Percentiles rank a stretch among this genome's conserved stretches.
phyloP scores from a whole-genome alignment of 2,329 filamentous ascomycete species.

The Plectosphaerella sp. region DNA sequence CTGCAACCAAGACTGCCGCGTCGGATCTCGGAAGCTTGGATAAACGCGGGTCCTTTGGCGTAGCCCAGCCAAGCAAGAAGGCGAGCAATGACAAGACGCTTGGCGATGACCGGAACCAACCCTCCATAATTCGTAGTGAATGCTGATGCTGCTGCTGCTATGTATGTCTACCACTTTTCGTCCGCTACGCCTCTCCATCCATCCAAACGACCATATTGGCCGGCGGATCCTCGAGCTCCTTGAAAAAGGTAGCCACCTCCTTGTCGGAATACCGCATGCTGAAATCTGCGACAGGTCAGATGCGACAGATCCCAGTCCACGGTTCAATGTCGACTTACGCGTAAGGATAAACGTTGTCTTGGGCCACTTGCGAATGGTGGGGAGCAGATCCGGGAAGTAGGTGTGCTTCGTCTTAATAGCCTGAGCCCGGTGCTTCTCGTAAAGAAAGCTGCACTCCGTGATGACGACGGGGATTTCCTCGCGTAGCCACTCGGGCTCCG shows the following conservation, averaged over 20 bases:
- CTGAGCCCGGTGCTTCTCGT: constrained; percentile 35
- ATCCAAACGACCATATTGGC: constrained; percentile 43
- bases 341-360: constrained; percentile 39
- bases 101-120: too few species aligned
- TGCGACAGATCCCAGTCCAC: too few species aligned
- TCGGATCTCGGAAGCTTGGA: too few species aligned
- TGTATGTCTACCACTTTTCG: too few species aligned
- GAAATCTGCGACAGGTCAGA: constrained; percentile 23
- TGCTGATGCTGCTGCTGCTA: too few species aligned
- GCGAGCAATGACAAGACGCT: too few species aligned
- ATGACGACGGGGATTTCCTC: constrained; percentile 38
- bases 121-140: too few species aligned
- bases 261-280: constrained; percentile 36
- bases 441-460: constrained; percentile 44
- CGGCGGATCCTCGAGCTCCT: constrained; percentile 29
- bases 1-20: too few species aligned
- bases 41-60: too few species aligned
- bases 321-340: constrained; percentile 8
- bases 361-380: constrained; percentile 35
- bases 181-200: constrained; percentile 22
- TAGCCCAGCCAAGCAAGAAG: too few species aligned
- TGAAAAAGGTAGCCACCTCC: constrained; percentile 36
- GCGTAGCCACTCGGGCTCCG: constrained; percentile 32
- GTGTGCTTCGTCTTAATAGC: constrained; percentile 43
- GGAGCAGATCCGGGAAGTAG: constrained; percentile 39